These are phyloP conservation scores for Curvularia verruculosa DNA, from an alignment of 2,329 filamentous ascomycete species.

Conservation along the genomic window DNA sequence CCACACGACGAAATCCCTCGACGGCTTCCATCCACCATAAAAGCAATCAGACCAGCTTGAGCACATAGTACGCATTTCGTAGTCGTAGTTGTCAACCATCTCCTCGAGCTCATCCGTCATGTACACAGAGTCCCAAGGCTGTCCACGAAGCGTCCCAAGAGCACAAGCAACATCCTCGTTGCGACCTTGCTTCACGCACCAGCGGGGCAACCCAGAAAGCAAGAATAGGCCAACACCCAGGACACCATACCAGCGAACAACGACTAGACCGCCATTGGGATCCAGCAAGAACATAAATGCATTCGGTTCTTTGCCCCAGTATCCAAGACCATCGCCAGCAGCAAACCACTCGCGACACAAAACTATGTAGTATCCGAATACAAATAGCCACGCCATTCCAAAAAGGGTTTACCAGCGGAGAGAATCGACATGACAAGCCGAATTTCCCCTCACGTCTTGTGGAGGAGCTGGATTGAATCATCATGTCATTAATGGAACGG, in stretches of 20 bases:
- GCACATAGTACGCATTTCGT: slow-evolving; percentile 64
- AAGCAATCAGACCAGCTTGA: slow-evolving; percentile 73
- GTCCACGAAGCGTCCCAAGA: slow-evolving; percentile 74
- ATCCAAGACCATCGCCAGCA: slow-evolving; percentile 75
- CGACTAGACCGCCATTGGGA: slow-evolving; percentile 81
- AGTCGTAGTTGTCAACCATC: slow-evolving; percentile 87
- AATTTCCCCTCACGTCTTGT: slow-evolving; percentile 63
- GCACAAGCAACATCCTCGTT: slow-evolving; percentile 67
- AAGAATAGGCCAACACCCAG: slow-evolving; percentile 73
- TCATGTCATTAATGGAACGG: slow-evolving; percentile 3
- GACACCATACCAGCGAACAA: slow-evolving; percentile 79
- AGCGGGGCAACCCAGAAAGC: slow-evolving; percentile 85
- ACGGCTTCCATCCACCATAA: slow-evolving; percentile 59
- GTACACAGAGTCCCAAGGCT: slow-evolving; percentile 73
- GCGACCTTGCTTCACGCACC: slow-evolving; percentile 78
- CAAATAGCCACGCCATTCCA: too few species aligned
- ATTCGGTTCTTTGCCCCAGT: slow-evolving; percentile 69
- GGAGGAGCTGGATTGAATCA: slow-evolving; percentile 50
- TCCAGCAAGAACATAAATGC: slow-evolving; percentile 71
- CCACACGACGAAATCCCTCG: slow-evolving; percentile 58
- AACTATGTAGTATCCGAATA: slow-evolving; percentile 81
- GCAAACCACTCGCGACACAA: slow-evolving; percentile 78
- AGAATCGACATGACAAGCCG: slow-evolving; percentile 80
- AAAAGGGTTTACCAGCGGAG: slow-evolving; percentile 81
- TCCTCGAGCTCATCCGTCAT: slow-evolving; percentile 81